Evolutionary conservation across 768 basidiomycete genomes (phyloP).

Genomic region (Russula sp.): DNA sequence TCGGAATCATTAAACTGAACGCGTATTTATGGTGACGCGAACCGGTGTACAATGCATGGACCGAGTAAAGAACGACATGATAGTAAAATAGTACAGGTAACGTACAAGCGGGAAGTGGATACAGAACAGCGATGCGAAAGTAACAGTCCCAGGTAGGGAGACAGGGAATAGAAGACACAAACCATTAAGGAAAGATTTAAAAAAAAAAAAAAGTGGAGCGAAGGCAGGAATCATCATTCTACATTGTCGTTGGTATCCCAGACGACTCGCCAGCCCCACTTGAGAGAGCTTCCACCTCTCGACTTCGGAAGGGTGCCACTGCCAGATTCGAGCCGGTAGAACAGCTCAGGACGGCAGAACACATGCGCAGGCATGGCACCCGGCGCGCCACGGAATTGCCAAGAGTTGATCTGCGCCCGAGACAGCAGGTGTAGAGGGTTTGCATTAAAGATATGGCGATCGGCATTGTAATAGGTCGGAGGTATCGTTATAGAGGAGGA

Average conservation of each 20-base stretch:
- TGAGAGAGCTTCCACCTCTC: slow-evolving; percentile 18
- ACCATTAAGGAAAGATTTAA: neutral
- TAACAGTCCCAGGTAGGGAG: neutral
- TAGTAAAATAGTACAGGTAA: slow-evolving; percentile 1
- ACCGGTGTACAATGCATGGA: neutral
- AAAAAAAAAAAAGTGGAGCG: neutral
- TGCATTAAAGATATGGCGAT: slow-evolving; percentile 50
- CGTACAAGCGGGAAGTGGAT: slow-evolving; percentile 6
- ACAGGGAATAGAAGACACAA: slow-evolving; percentile 1
- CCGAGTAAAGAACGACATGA: slow-evolving; percentile 2
- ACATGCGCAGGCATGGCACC: slow-evolving; percentile 38
- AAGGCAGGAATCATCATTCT: neutral
- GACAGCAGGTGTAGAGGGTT: slow-evolving; percentile 57
- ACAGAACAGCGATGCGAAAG: slow-evolving; percentile 5
- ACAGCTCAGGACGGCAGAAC: slow-evolving; percentile 14
- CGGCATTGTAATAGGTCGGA: slow-evolving; percentile 27
- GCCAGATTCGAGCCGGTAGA: slow-evolving; percentile 15
- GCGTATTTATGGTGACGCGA: slow-evolving; percentile 1
- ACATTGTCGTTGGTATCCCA: slow-evolving; percentile 18
- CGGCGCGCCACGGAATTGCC: slow-evolving; percentile 30
- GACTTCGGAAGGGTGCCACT: slow-evolving; percentile 2
- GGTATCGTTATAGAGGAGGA: slow-evolving; percentile 16
- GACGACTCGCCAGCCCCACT: slow-evolving; percentile 22
- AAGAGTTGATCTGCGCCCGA: slow-evolving; percentile 54
- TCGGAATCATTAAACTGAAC: slow-evolving; percentile 4